A percentile compares a stretch with the other conserved stretches of the same genome.
These are phyloP conservation scores for Backusella australiensis DNA, from an alignment of 192 early-diverging fungal genomes.

Conservation along the genomic window DNA sequence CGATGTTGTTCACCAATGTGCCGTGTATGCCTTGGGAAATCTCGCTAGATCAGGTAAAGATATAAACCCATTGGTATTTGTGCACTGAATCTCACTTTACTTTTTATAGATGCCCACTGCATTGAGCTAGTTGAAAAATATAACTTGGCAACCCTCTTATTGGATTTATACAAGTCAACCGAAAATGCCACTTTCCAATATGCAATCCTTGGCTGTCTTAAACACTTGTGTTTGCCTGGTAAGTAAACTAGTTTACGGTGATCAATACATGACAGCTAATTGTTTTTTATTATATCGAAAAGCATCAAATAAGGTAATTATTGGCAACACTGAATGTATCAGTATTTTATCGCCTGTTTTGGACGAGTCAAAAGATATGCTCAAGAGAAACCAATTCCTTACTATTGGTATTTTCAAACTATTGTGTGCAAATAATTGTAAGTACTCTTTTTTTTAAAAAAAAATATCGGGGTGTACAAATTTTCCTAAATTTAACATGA, in stretches of 20 bases:
- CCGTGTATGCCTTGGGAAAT: constrained; percentile 67
- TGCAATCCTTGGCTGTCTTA: constrained; percentile 63
- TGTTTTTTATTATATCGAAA: not conserved
- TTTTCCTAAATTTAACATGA: not conserved
- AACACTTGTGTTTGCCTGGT: constrained; percentile 66
- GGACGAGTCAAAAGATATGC: constrained; percentile 44
- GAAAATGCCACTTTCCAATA: constrained; percentile 52
- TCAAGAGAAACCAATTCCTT: constrained; percentile 51
- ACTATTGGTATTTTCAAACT: constrained; percentile 56
- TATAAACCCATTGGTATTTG: not conserved
- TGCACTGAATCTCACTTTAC: not conserved
- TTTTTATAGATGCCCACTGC: constrained; percentile 59
- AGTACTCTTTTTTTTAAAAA: not conserved
- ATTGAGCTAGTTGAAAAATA: constrained; percentile 56
- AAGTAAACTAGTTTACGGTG: not conserved
- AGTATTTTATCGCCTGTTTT: constrained; percentile 40
- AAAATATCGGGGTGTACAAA: not conserved
- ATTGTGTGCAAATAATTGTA: constrained; percentile 42
- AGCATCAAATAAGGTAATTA: constrained; percentile 45
- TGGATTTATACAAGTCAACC: constrained; percentile 47
- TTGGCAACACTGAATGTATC: constrained; percentile 51
- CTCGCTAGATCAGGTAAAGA: constrained; percentile 59
- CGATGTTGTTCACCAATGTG: constrained; percentile 35
- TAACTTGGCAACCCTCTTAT: constrained; percentile 49
- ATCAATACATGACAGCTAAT: not conserved